These are phyloP conservation scores for Lachnellula occidentalis DNA, from an alignment of 2,329 filamentous ascomycete species.

Conservation along the genomic window DNA sequence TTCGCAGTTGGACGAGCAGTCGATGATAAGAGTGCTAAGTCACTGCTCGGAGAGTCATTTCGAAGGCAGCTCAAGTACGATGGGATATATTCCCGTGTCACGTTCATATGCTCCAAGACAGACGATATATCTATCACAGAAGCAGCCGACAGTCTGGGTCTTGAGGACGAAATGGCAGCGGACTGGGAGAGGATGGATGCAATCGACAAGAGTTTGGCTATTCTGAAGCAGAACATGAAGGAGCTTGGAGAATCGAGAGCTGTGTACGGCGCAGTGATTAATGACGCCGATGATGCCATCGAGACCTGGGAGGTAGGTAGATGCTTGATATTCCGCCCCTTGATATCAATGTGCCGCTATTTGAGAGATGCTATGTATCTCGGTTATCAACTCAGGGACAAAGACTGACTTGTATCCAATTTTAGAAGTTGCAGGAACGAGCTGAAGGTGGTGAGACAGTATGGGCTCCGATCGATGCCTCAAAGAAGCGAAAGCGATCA, in stretches of 20 bases:
- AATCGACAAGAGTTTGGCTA: slow-evolving; percentile 11
- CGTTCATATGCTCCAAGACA: slow-evolving; percentile 59
- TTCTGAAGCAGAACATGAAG: slow-evolving; percentile 20
- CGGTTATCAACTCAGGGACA: too few species aligned
- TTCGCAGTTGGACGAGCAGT: slow-evolving; percentile 46
- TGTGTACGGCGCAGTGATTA: slow-evolving; percentile 31
- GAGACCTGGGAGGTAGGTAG: slow-evolving; percentile 38
- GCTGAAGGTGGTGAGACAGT: slow-evolving; percentile 38
- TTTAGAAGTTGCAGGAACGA: slow-evolving; percentile 29
- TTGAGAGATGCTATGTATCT: too few species aligned
- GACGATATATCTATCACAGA: slow-evolving; percentile 49
- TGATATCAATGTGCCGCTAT: too few species aligned
- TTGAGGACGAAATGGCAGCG: slow-evolving; percentile 33
- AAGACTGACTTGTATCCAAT: background rate
- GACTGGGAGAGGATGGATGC: slow-evolving; percentile 31
- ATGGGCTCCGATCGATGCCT: slow-evolving; percentile 30
- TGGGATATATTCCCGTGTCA: slow-evolving; percentile 46
- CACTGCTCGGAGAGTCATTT: slow-evolving; percentile 50
- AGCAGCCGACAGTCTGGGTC: slow-evolving; percentile 32
- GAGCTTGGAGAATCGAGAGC: slow-evolving; percentile 31
- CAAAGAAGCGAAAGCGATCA: slow-evolving; percentile 39
- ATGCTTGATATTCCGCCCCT: background rate
- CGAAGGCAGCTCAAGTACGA: slow-evolving; percentile 56
- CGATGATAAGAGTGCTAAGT: slow-evolving; percentile 53
- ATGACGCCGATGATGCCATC: slow-evolving; percentile 37